Evolutionary conservation across 1,284 basidiomycete species (phyloP), one percentile per base, ranked within the genome.

Genomic region (Violaceomyces palustris): DNA sequence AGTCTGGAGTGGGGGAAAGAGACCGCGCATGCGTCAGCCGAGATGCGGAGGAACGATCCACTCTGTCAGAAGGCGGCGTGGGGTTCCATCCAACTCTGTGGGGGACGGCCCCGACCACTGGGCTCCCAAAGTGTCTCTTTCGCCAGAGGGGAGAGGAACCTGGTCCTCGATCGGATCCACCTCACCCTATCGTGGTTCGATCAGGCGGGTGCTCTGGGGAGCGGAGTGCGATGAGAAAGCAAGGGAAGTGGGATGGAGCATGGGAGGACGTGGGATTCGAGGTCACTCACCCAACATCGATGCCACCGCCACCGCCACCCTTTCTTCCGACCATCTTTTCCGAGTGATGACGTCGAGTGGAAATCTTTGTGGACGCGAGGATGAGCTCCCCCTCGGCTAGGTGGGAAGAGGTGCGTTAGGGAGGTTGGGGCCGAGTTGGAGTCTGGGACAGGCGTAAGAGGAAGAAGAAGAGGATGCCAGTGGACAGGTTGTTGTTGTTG

Each of bases 1-100:
- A 87, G 86, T 4, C 64, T 67, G 51, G 22, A 31, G 18, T 21
- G 22, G 8, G 21, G 27, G n/a, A 34, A 10, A 12, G 11, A 4
- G 42, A 37, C 37, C 11, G 14, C 33, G n/a, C 32, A 12, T 34
- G 19, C 28, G 38, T 48, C 32, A 40, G 39, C 23, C 15, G 27
- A 14, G 23, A 50, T 58, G 31, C 67, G 55, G 1, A 61, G 29
- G 39, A 72, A 59, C n/a, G n/a, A n/a, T n/a, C n/a, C n/a, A n/a
- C n/a, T n/a, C n/a, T n/a, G n/a, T n/a, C n/a, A 22, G 8, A 33
- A 45, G 9, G 11, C 42, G 17, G 26, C 42, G 8, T 3, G 19
- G n/a, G 15, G 22, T 18, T n/a, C 35, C n/a, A 7, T 4, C 22
- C 17, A 7, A 5, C 5, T n/a, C n/a, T 26, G 6, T 26, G 31